Evolutionary conservation across 2,329 filamentous ascomycete species (phyloP).

Genomic region (Zymoseptoria pseudotritici): DNA sequence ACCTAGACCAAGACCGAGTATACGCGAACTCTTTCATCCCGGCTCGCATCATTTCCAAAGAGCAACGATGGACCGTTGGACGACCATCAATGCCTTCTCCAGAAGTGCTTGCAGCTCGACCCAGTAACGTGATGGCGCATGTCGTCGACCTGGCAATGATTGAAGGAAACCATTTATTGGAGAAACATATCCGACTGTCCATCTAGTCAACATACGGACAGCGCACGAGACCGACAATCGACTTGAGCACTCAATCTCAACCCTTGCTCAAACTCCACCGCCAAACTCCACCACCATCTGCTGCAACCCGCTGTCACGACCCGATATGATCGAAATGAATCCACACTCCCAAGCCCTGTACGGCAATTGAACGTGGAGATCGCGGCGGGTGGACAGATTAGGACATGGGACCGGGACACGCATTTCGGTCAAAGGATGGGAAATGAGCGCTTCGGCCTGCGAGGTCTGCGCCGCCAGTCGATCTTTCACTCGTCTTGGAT

Average conservation of each 20-base stretch:
- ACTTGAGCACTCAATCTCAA: not conserved
- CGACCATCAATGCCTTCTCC: not conserved
- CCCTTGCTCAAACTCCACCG: not conserved
- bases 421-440: not conserved
- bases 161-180: too few species aligned
- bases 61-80: not conserved
- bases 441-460: too few species aligned
- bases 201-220: too few species aligned
- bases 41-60: not conserved
- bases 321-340: not conserved
- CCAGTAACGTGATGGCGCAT: not conserved
- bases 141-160: too few species aligned
- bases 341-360: not conserved
- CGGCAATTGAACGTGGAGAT: not conserved
- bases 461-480: not conserved
- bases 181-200: too few species aligned
- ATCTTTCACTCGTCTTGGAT: not conserved
- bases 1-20: not conserved
- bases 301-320: not conserved
- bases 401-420: not conserved
- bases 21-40: not conserved
- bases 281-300: not conserved
- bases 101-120: not conserved
- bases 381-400: not conserved
- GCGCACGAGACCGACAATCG: too few species aligned